Evolutionary conservation across 768 basidiomycete species (phyloP).

Genomic region (Clitopilus passeckerianus): DNA sequence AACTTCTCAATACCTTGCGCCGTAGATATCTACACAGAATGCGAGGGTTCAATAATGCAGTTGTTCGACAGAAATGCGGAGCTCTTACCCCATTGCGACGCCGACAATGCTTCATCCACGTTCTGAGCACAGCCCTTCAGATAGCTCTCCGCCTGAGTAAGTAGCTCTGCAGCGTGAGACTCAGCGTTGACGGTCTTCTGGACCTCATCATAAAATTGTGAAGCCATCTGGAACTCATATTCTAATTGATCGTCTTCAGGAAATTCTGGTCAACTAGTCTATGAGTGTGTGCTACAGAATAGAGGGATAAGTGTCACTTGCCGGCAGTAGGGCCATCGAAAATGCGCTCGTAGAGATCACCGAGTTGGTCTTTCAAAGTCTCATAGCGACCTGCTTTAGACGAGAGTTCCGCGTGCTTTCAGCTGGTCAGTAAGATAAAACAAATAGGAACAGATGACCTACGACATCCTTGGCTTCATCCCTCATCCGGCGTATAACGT

Average conservation of each 20-base stretch:
- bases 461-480: constrained; percentile 32
- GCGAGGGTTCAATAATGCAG: too few relatives aligned
- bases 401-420: constrained; percentile 26
- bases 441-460: constrained; percentile 5
- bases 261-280: constrained; percentile 22
- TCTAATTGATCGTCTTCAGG: constrained; percentile 42
- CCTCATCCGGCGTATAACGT: constrained; percentile 24
- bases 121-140: constrained; percentile 25
- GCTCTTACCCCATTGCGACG: constrained; percentile 35
- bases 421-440: not conserved
- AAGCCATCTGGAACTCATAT: constrained; percentile 26
- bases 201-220: constrained; percentile 26
- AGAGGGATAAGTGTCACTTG: constrained; percentile 5
- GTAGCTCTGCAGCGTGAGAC: constrained; percentile 32
- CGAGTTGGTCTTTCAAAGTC: constrained; percentile 28
- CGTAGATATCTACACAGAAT: constrained; percentile 28
- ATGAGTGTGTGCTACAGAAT: not conserved
- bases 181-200: constrained; percentile 31
- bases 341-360: constrained; percentile 30
- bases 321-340: constrained; percentile 42
- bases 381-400: constrained; percentile 24
- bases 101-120: constrained; percentile 31
- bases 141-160: constrained; percentile 28
- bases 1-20: constrained; percentile 31
- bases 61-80: not conserved